phyloP scores from a whole-genome alignment of 768 basidiomycete species.

The Zangia roseola region DNA sequence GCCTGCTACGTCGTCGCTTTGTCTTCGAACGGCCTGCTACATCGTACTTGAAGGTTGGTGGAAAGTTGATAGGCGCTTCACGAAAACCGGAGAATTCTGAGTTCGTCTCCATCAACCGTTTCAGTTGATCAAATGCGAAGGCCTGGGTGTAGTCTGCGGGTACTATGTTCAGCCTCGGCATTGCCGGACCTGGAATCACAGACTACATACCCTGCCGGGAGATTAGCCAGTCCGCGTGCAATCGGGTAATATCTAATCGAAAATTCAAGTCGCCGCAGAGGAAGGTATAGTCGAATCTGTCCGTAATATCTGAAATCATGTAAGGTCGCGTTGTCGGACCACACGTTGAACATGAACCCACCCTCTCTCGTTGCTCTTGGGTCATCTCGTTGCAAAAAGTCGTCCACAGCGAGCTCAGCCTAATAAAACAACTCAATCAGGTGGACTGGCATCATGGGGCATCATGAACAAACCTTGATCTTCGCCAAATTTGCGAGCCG shows the following conservation, averaged over 20 bases:
- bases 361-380: constrained; percentile 72
- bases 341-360: constrained; percentile 21
- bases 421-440: constrained; percentile 27
- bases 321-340: constrained; percentile 8
- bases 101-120: constrained; percentile 67
- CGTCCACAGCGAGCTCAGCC: constrained; percentile 77
- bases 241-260: constrained; percentile 79
- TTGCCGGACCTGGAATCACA: not conserved
- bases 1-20: constrained; percentile 36
- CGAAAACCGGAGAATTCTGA: constrained; percentile 73
- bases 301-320: constrained; percentile 59
- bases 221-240: constrained; percentile 95
- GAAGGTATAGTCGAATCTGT: constrained; percentile 87
- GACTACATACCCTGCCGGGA: constrained; percentile 62
- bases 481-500: constrained; percentile 85
- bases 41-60: constrained; percentile 94
- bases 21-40: constrained; percentile 58
- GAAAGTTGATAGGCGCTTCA: constrained; percentile 80
- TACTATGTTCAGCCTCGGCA: constrained; percentile 7
- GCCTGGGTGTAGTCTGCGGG: constrained; percentile 76
- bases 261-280: constrained; percentile 93
- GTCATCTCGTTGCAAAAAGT: constrained; percentile 66
- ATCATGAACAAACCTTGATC: constrained; percentile 58
- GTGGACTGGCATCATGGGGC: not conserved
- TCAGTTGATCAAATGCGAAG: constrained; percentile 87